Evolutionary conservation across 441 rosid species (phyloP).

Genomic region (Manihot esculenta): DNA sequence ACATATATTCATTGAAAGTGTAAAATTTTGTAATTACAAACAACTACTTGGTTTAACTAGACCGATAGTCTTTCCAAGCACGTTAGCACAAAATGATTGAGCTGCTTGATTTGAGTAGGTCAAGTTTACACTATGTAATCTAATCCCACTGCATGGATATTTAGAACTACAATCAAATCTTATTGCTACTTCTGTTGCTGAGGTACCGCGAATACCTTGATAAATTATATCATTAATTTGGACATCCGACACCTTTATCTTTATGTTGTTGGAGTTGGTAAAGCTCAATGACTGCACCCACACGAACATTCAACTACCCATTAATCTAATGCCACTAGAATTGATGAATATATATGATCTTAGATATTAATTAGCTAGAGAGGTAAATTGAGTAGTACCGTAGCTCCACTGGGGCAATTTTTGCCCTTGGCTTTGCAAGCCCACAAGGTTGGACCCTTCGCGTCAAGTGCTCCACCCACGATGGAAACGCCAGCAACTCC

Average conservation of each 20-base stretch:
- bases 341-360: no score
- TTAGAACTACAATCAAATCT: slow-evolving; percentile 14
- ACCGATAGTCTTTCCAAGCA: neutral
- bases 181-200: slow-evolving; percentile 7
- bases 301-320: neutral
- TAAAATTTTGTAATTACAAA: neutral
- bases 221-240: slow-evolving; percentile 3
- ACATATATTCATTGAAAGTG: no score
- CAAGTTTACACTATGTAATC: neutral
- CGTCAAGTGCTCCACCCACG: slow-evolving; percentile 53
- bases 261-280: neutral
- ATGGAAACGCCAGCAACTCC: slow-evolving; percentile 35
- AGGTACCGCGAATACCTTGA: slow-evolving; percentile 10
- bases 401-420: slow-evolving; percentile 50
- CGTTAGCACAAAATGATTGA: slow-evolving; percentile 9
- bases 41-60: slow-evolving; percentile 1
- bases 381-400: slow-evolving; percentile 25
- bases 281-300: neutral
- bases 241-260: no score
- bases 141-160: neutral
- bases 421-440: slow-evolving; percentile 36
- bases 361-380: neutral
- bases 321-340: no score
- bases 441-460: slow-evolving; percentile 52
- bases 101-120: neutral